Conservation (phyloP, 257 asterid species). For the Solanum chiquidenum region DNA sequence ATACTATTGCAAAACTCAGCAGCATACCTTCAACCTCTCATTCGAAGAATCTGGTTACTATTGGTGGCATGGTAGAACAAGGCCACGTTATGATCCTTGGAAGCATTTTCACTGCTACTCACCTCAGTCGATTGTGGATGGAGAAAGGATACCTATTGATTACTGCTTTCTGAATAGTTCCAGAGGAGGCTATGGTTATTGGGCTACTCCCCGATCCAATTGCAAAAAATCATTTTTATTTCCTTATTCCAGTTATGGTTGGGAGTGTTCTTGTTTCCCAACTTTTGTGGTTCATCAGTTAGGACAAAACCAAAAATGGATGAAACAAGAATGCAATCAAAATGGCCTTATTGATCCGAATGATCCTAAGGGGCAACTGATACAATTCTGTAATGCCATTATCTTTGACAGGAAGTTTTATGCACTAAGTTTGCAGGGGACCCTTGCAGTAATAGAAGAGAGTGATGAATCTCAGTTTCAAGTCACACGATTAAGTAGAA, state of each 20-base stretch:
- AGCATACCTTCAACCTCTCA: not conserved
- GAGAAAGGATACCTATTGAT: not conserved
- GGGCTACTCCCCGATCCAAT: not conserved
- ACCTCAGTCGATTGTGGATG: not conserved
- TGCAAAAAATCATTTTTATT: not conserved
- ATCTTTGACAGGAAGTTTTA: slow-evolving; percentile 17
- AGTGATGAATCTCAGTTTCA: slow-evolving; percentile 2
- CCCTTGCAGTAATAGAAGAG: slow-evolving; percentile 17
- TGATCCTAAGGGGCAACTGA: slow-evolving; percentile 1
- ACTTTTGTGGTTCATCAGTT: not conserved
- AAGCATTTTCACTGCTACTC: not conserved
- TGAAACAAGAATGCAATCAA: slow-evolving; percentile 4
- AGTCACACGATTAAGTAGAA: slow-evolving; percentile 9
- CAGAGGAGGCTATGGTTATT: not conserved
- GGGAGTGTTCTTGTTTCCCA: slow-evolving; percentile 6
- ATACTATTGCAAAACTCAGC: not conserved
- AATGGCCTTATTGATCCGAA: slow-evolving; percentile 7
- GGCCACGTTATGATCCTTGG: not conserved
- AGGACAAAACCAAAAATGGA: not conserved
- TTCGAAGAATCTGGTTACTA: not conserved
- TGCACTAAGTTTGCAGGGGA: slow-evolving; percentile 24
- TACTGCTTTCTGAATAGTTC: not conserved
- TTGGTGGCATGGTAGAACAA: not conserved
- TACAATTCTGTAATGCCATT: slow-evolving; percentile 19
- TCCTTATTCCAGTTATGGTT: not conserved